phyloP scores from a whole-genome alignment of 768 basidiomycete genomes.

The Favolaschia claudopus region DNA sequence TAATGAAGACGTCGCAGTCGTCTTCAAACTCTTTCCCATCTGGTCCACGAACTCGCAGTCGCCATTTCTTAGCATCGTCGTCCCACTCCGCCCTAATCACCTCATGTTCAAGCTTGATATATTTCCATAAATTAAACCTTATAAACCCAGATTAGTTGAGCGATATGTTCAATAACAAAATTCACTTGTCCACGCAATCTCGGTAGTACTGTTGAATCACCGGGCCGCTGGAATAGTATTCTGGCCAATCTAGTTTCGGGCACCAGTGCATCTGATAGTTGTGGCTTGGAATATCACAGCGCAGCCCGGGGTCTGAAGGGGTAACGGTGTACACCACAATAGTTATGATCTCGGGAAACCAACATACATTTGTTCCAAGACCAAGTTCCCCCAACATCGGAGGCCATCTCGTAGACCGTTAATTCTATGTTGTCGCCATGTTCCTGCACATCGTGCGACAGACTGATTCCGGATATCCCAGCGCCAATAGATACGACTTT shows the following conservation, averaged over 20 bases:
- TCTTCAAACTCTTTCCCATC: conserved; percentile 30
- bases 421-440: conserved; percentile 48
- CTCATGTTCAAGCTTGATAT: conserved; percentile 53
- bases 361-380: conserved; percentile 41
- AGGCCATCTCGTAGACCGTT: conserved; percentile 55
- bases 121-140: conserved; percentile 42
- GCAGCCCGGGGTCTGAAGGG: conserved; percentile 39
- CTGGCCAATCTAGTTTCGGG: conserved; percentile 51
- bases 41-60: conserved; percentile 42
- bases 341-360: too few species aligned
- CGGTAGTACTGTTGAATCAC: conserved; percentile 56
- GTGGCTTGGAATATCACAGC: conserved; percentile 55
- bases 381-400: conserved; percentile 58
- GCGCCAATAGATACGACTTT: conserved; percentile 54
- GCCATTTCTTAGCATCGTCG: conserved; percentile 49
- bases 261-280: conserved; percentile 36
- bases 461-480: conserved; percentile 51
- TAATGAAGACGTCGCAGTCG: conserved; percentile 33
- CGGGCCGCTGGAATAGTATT: conserved; percentile 52
- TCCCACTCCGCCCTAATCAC: conserved; percentile 51
- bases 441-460: conserved; percentile 31
- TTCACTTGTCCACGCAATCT: conserved; percentile 49
- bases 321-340: too few species aligned
- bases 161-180: not conserved
- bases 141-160: not conserved